Evolutionary conservation across 176 grass and related monocot genomes (phyloP).

Genomic region (Oryza meridionalis): DNA sequence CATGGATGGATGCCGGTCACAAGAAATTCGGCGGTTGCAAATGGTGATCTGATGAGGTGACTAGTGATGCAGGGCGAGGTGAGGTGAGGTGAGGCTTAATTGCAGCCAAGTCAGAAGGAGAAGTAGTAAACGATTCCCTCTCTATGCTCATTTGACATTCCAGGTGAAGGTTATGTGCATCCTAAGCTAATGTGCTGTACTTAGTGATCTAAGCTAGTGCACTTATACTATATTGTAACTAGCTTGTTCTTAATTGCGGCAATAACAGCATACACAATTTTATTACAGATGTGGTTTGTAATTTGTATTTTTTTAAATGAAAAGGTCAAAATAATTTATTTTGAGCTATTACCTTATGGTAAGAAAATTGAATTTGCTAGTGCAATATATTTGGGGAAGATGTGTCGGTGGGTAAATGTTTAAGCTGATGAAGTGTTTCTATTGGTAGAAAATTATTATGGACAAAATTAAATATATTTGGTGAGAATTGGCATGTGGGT

Average conservation of each 20-base stretch:
- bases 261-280: neutral
- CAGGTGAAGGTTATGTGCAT: neutral
- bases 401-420: slow-evolving; percentile 6
- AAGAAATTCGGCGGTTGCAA: slow-evolving; percentile 36
- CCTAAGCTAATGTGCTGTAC: neutral
- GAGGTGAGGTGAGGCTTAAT: slow-evolving; percentile 11
- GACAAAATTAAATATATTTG: neutral
- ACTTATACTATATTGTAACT: neutral
- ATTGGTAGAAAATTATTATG: neutral
- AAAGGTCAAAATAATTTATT: neutral
- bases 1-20: slow-evolving; percentile 41
- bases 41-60: neutral
- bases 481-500: slow-evolving; percentile 43
- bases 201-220: neutral
- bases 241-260: neutral
- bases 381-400: neutral
- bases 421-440: neutral
- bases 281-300: neutral
- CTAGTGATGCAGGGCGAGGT: slow-evolving; percentile 19
- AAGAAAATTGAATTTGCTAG: neutral
- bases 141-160: slow-evolving; percentile 11
- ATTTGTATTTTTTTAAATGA: neutral
- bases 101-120: slow-evolving; percentile 12
- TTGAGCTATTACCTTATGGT: neutral
- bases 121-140: neutral